phyloP scores from a whole-genome alignment of 176 grass and related monocot species.

The Phragmites australis region DNA sequence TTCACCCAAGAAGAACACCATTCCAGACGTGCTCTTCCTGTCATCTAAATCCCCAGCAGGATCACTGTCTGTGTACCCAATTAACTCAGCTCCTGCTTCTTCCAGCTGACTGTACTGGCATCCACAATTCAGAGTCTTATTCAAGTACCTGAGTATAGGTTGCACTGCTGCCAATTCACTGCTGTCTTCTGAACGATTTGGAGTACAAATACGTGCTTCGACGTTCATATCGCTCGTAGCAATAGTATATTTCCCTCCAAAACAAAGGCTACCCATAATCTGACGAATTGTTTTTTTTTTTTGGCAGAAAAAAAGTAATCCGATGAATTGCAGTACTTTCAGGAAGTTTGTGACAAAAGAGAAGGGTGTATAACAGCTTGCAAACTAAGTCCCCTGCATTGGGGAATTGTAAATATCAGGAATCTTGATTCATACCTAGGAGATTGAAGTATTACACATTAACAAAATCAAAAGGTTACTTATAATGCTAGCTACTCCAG shows the following conservation, averaged over 20 bases:
- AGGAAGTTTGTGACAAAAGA: neutral
- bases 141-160: too few species aligned
- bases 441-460: neutral
- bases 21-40: too few species aligned
- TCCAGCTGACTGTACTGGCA: too few species aligned
- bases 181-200: neutral
- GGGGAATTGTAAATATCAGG: neutral
- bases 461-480: slow-evolving; percentile 4
- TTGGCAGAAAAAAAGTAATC: neutral
- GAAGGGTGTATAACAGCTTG: neutral
- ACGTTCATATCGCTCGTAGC: neutral
- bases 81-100: too few species aligned
- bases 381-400: neutral
- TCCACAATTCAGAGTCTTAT: too few species aligned
- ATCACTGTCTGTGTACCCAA: too few species aligned
- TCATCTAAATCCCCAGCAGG: too few species aligned
- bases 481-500: neutral
- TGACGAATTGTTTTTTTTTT: neutral
- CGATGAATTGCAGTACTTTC: neutral
- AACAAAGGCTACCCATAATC: neutral
- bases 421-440: neutral
- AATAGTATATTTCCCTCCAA: too few species aligned
- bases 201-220: neutral
- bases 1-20: too few species aligned
- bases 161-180: too few species aligned